Evolutionary conservation across 2,329 filamentous ascomycete species (phyloP).

Genomic region (Ceratocystis papillata): DNA sequence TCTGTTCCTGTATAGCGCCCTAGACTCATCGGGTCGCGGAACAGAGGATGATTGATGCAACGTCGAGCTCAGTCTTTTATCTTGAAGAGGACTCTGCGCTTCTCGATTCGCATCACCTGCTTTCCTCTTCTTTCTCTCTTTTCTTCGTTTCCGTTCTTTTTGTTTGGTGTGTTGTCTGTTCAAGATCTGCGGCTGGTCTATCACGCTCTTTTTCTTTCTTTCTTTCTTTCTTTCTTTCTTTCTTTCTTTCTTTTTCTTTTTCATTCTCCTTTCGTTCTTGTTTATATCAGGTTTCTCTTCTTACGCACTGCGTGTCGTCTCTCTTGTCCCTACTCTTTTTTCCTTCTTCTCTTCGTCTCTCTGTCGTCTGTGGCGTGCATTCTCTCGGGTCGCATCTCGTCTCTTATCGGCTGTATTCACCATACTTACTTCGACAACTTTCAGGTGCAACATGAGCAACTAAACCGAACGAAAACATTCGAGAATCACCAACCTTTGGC

Average conservation of each 20-base stretch:
- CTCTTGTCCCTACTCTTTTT: constrained; percentile 2
- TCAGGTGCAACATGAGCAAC: background rate
- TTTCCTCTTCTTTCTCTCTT: background rate
- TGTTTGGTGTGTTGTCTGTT: background rate
- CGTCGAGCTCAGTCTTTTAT: background rate
- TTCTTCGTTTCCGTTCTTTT: background rate
- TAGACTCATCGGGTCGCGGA: background rate
- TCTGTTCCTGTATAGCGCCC: constrained; percentile 1
- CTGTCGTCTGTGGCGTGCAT: constrained; percentile 5
- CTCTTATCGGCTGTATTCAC: background rate
- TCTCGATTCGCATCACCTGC: background rate
- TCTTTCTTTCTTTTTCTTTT: constrained; percentile 7
- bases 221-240: background rate
- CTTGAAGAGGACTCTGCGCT: background rate
- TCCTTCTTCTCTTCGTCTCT: background rate
- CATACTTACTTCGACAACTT: constrained; percentile 8
- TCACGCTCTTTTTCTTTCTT: constrained; percentile 4
- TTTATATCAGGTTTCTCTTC: background rate
- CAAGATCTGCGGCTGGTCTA: background rate
- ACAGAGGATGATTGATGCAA: constrained; percentile 13
- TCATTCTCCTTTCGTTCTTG: background rate
- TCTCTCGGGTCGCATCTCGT: constrained; percentile 4
- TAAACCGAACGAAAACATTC: background rate
- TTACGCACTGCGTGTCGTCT: constrained; percentile 7
- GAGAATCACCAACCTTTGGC: background rate